Base-by-base conservation (phyloP, 129 eudicot genomes). In the Centella asiatica region DNA sequence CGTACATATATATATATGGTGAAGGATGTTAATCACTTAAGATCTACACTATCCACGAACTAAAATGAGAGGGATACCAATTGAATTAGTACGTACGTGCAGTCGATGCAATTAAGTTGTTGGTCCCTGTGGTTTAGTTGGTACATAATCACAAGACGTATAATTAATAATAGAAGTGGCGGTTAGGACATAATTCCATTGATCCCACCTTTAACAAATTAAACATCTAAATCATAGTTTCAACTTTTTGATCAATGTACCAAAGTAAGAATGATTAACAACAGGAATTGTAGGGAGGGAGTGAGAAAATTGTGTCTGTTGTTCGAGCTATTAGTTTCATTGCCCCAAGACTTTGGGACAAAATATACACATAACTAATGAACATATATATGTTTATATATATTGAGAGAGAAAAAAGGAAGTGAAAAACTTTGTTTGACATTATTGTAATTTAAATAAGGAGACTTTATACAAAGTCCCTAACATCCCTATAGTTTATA, bases 291-390 rank as follows among this genome's bases (percentile, higher is more conserved):
- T 49, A 49, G 55, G 55, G 55, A 49, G 54, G 28, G 54, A 49
- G 29, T 26, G 55, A 49, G 55, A 23, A 49, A 49, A 49, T 17
- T 17, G 1, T 49, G 55, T 49, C 55, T 49, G 55, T 49, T 49
- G 55, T 49, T 49, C 29, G 11, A 23, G 26, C 23, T 22, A 22
- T 49, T 23, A 49, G 27, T 22, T 49, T 1, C 27, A 20, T 5
- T 48, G 13, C 54, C 50, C 54, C 54, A 10, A 20, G 55, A 49
- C 17, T 49, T 49, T 49, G 27, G 27, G 26, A 48, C 51, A 20
- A 2, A 46, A 46, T 17, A 24, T 8, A 3, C 3, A 22, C 51
- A 4, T 28, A 49, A 13, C 24, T 19, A 17, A 48, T 19, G 2
- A 48, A 48, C 54, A 24, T n/a, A 48, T 27, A 6, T 48, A 24